phyloP scores from a whole-genome alignment of 805 yeast species.

The Yarrowia deformans region DNA sequence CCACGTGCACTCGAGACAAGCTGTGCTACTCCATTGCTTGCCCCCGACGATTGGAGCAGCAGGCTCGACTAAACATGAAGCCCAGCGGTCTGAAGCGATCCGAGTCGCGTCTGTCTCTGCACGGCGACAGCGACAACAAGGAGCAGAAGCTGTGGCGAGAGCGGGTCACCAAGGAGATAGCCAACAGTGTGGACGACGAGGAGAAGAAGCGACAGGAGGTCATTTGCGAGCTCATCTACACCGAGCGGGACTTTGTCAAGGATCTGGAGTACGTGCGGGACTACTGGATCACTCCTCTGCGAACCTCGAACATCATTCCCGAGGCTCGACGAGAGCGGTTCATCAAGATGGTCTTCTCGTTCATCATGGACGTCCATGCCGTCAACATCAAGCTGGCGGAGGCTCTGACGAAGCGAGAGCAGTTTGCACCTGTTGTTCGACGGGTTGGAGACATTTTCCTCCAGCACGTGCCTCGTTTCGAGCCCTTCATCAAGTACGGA shows the following conservation, averaged over 20 bases:
- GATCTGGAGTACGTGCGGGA: constrained; percentile 92
- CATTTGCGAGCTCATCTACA: constrained; percentile 89
- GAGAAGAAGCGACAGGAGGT: constrained; percentile 95
- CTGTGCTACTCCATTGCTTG: constrained; percentile 95
- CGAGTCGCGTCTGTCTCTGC: constrained; percentile 69
- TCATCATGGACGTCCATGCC: constrained; percentile 83
- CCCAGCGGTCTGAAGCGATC: constrained; percentile 80
- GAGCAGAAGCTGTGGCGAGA: constrained; percentile 91
- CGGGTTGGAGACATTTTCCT: constrained; percentile 87
- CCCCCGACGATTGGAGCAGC: constrained; percentile 94
- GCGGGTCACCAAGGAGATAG: constrained; percentile 79
- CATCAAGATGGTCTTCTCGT: constrained; percentile 88
- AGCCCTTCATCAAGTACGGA: constrained; percentile 91
- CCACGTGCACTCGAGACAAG: constrained; percentile 89
- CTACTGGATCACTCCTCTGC: constrained; percentile 89
- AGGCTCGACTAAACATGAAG: constrained; percentile 86
- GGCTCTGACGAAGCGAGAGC: constrained; percentile 86
- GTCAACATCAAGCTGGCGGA: constrained; percentile 87
- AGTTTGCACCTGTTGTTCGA: constrained; percentile 80
- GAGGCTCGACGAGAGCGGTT: constrained; percentile 89
- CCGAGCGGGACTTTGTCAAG: constrained; percentile 94
- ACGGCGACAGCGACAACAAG: constrained; percentile 69
- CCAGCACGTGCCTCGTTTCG: constrained; percentile 84
- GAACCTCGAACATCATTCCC: constrained; percentile 86
- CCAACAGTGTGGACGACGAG: constrained; percentile 77